Base-by-base conservation (phyloP, 73 alveolate species). In the Breviolum minutum region DNA sequence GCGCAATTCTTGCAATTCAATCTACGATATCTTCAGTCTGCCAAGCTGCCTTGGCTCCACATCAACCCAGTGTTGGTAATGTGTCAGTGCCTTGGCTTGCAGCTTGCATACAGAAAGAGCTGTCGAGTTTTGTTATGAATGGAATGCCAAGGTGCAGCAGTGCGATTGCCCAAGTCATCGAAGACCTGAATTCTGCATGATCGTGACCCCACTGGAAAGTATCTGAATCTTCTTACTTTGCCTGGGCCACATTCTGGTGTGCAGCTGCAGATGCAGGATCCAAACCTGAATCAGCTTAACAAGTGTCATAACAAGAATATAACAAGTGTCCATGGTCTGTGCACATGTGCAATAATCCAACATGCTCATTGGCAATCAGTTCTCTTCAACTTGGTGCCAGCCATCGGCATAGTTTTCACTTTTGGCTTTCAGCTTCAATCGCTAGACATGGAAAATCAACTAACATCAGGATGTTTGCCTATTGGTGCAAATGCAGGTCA, bases 211-310 rank as follows among this genome's bases (percentile, higher is more conserved):
- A 30, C 87, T 4, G 6, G 64, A 61, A 30, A 10, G 13, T 14
- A 14, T 22, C 22, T 30, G 80, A 80, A 80, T 5, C 27, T n/a
- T 17, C 14, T 64, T 68, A n/a, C 68, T 6, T 12, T 14, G 86
- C 96, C 96, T 89, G 97, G 6, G 97, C 97, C 76, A 90, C 76
- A 32, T 90, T 90, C 76, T 90, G 97, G 63, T 90, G 97, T 6
- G 97, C 97, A 16, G 97, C 97, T 1, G 97, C 69, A 8, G 97
- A 90, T 62, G 40, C 63, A 10, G 97, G 97, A 22, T 90, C 87
- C 62, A 90, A 29, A 90, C 97, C 97, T 90, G 77, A 7, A 74
- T n/a, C 64, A 13, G 17, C 64, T 79, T 40, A 40, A 40, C 54
- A 40, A 40, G 54, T 40, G 54, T 40, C 54, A 40, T 40, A 40